A percentile compares a stretch with the other conserved stretches of the same genome.
Evolutionary conservation across 2,329 filamentous ascomycete genomes (phyloP).

Genomic region (Fusarium metavorans): DNA sequence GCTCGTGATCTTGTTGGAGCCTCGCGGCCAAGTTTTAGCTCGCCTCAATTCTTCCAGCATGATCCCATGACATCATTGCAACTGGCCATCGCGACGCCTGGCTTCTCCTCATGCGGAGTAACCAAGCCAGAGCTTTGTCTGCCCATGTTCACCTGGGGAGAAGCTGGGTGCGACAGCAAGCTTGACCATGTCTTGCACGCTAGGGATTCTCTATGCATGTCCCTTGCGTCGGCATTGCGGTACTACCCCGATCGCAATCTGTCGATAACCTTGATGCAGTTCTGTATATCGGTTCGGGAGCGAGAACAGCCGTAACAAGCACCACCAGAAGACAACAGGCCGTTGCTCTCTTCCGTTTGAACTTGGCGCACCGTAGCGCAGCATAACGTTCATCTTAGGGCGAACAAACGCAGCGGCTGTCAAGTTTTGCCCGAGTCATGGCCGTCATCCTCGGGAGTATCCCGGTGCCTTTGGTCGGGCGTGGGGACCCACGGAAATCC

Average conservation of each 20-base stretch:
- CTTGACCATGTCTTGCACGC: not conserved
- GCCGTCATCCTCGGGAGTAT: not conserved
- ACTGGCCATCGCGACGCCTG: not conserved
- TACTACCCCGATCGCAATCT: not conserved
- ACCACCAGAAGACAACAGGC: not conserved
- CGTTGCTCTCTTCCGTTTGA: not conserved
- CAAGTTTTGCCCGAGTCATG: not conserved
- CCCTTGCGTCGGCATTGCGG: not conserved
- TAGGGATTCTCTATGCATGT: not conserved
- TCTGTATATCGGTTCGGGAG: not conserved
- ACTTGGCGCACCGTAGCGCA: not conserved
- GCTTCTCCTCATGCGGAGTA: constrained; percentile 7
- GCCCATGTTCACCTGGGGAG: not conserved
- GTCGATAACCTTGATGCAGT: not conserved
- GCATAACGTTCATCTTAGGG: not conserved
- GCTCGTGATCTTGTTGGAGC: not conserved
- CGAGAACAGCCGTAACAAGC: not conserved
- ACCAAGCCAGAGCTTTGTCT: not conserved
- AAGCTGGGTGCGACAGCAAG: not conserved
- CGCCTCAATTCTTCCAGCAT: not conserved
- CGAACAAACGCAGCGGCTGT: not conserved
- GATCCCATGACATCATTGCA: not conserved
- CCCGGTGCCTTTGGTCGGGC: not conserved
- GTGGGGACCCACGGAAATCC: not conserved
- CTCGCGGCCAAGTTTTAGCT: not conserved